Evolutionary conservation across 2,329 filamentous ascomycete species (phyloP).

Genomic region (Orbilia blumenaviensis): DNA sequence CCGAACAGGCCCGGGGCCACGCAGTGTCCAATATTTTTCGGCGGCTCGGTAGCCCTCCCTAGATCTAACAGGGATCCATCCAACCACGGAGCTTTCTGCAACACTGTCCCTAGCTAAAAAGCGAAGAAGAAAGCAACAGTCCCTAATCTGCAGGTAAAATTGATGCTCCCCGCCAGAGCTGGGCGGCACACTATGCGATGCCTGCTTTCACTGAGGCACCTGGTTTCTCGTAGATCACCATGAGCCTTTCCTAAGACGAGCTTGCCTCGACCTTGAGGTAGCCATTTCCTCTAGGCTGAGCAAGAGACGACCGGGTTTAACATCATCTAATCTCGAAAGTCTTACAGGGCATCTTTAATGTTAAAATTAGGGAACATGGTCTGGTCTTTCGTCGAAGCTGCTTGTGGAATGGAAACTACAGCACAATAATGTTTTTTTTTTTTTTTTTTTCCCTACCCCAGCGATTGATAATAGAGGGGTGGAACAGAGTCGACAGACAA

Average conservation of each 20-base stretch:
- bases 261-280: slow-evolving; percentile 21
- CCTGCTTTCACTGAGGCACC: slow-evolving; percentile 23
- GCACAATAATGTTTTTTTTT: not conserved
- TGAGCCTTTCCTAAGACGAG: slow-evolving; percentile 25
- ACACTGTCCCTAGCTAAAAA: slow-evolving; percentile 47
- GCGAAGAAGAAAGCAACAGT: slow-evolving; percentile 49
- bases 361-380: slow-evolving; percentile 37
- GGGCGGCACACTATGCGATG: slow-evolving; percentile 47
- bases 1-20: slow-evolving; percentile 28
- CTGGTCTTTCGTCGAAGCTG: slow-evolving; percentile 5
- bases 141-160: slow-evolving; percentile 54
- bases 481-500: slow-evolving; percentile 25
- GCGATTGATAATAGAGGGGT: slow-evolving; percentile 14
- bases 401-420: slow-evolving; percentile 24
- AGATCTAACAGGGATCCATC: slow-evolving; percentile 45
- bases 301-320: not conserved
- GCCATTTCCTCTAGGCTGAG: slow-evolving; percentile 21
- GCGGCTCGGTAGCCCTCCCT: slow-evolving; percentile 39
- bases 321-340: slow-evolving; percentile 33
- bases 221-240: slow-evolving; percentile 32
- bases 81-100: slow-evolving; percentile 52
- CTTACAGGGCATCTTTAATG: slow-evolving; percentile 13
- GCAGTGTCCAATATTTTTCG: not conserved
- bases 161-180: slow-evolving; percentile 49
- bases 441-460: slow-evolving; percentile 15